A percentile compares a stretch with the other conserved stretches of the same genome.
These are phyloP conservation scores for Myochromella boudieri DNA, from an alignment of 768 basidiomycete species.

Conservation along the genomic window DNA sequence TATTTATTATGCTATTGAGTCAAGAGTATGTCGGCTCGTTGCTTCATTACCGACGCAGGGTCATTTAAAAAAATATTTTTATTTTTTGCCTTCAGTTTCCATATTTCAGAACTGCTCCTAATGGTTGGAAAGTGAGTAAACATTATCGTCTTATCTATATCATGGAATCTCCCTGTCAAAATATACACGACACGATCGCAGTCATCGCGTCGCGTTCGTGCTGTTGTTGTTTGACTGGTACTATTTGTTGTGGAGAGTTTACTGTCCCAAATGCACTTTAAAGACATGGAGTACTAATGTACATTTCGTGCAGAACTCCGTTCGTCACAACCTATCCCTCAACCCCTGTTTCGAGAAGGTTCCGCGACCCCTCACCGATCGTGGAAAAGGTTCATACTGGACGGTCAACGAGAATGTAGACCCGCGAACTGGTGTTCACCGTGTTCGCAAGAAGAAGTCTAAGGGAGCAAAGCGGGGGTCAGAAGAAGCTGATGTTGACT, in stretches of 20 bases:
- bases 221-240: slow-evolving; percentile 65
- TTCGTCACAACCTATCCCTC: slow-evolving; percentile 86
- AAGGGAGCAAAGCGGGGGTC: slow-evolving; percentile 55
- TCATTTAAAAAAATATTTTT: slow-evolving; percentile 4
- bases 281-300: slow-evolving; percentile 23
- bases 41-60: slow-evolving; percentile 1
- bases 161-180: slow-evolving; percentile 7
- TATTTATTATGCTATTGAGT: slow-evolving; percentile 91
- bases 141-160: slow-evolving; percentile 1
- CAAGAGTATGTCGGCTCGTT: slow-evolving; percentile 56
- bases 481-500: slow-evolving; percentile 67
- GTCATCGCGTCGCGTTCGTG: slow-evolving; percentile 59
- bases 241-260: slow-evolving; percentile 57
- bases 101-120: slow-evolving; percentile 83
- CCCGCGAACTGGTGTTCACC: slow-evolving; percentile 85
- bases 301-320: slow-evolving; percentile 65
- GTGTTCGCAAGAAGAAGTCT: slow-evolving; percentile 84
- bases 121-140: slow-evolving; percentile 85
- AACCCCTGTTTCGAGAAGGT: slow-evolving; percentile 93
- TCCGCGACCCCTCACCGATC: slow-evolving; percentile 86
- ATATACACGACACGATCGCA: slow-evolving; percentile 29
- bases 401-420: slow-evolving; percentile 90
- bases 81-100: slow-evolving; percentile 59
- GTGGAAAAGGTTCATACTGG: slow-evolving; percentile 92
- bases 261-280: slow-evolving; percentile 29